Evolutionary conservation across 257 asterid genomes (phyloP).

Genomic region (Solanum piurae): DNA sequence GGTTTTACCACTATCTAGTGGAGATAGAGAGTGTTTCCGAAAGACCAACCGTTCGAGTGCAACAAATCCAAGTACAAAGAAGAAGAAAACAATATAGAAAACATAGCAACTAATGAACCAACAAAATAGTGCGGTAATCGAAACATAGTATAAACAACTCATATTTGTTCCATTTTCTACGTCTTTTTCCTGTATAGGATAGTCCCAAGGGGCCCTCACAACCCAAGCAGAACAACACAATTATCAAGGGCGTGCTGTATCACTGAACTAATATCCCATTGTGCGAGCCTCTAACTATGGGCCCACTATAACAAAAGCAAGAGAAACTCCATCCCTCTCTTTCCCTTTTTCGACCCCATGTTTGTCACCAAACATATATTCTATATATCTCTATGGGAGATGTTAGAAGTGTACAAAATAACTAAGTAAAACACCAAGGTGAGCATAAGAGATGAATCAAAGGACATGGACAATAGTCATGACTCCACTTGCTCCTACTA

Average conservation of each 20-base stretch:
- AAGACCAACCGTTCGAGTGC: background rate
- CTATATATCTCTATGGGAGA: background rate
- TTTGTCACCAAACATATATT: background rate
- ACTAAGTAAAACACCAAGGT: background rate
- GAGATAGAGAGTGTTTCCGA: background rate
- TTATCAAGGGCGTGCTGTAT: background rate
- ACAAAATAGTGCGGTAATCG: background rate
- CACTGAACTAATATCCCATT: background rate
- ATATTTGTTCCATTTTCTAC: background rate
- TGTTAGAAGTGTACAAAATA: background rate
- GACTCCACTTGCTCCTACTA: conserved; percentile 12
- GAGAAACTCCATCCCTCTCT: background rate
- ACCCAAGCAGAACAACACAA: background rate
- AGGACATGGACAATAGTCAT: background rate
- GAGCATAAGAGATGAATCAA: background rate
- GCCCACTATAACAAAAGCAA: background rate
- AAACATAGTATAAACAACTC: no score
- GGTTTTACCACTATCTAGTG: background rate
- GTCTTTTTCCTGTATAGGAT: background rate
- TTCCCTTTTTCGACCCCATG: background rate
- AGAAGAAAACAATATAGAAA: background rate
- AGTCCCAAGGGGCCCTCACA: background rate
- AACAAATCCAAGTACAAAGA: background rate
- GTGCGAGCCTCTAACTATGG: background rate
- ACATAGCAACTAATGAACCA: background rate